phyloP scores from a whole-genome alignment of 2,329 filamentous ascomycete genomes.

The Aspergillus fijiensis region DNA sequence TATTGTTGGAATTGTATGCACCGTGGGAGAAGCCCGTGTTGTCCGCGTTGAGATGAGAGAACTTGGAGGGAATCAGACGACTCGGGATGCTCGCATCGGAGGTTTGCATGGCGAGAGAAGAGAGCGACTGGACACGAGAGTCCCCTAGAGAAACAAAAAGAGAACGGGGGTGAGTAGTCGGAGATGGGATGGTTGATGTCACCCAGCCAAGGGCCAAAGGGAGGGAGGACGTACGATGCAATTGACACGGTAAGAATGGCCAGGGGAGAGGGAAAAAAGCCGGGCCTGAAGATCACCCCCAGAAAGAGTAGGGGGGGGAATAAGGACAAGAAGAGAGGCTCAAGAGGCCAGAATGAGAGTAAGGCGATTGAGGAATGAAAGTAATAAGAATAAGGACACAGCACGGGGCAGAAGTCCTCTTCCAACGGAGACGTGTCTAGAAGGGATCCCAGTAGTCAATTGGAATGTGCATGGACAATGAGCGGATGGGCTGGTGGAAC shows the following conservation, averaged over 20 bases:
- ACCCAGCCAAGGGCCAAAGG: constrained; percentile 11
- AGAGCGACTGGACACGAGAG: constrained; percentile 64
- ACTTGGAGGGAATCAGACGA: constrained; percentile 72
- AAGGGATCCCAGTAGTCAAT: constrained; percentile 27
- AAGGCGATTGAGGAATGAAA: constrained; percentile 14
- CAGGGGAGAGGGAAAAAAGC: constrained; percentile 18
- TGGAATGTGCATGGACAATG: constrained; percentile 31
- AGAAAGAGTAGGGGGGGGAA: constrained; percentile 19
- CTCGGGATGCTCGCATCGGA: constrained; percentile 64
- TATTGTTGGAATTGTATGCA: constrained; percentile 80
- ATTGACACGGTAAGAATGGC: constrained; percentile 32
- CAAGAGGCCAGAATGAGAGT: constrained; percentile 18
- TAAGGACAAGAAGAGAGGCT: constrained; percentile 16
- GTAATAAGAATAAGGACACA: constrained; percentile 23
- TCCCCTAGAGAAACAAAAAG: constrained; percentile 75
- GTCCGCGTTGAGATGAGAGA: constrained; percentile 66
- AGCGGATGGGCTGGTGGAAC: constrained; percentile 27
- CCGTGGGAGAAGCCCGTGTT: constrained; percentile 91
- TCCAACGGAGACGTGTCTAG: constrained; percentile 34
- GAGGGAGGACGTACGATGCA: constrained; percentile 23
- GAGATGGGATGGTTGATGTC: constrained; percentile 18
- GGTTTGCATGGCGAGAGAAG: constrained; percentile 79
- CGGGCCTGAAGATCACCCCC: constrained; percentile 19
- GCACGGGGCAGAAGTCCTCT: constrained; percentile 20
- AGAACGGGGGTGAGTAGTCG: constrained; percentile 55